phyloP scores from a whole-genome alignment of 129 eudicot species.

The carrot (Daucus carota) region DH1_v3.0 NC_030389.2:4668501-4669000 shows the following conservation, averaged over 20 bases:
- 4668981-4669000: not conserved
- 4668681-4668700: slow-evolving; percentile 42
- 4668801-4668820: not conserved
- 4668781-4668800: not conserved
- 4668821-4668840: not conserved
- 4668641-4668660: slow-evolving; percentile 91
- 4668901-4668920: not conserved
- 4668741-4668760: not conserved
- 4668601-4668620: slow-evolving; percentile 82
- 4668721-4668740: not conserved
- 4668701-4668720: not conserved
- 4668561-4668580: not conserved
- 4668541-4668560: slow-evolving; percentile 1
- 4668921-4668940: not conserved
- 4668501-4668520: slow-evolving; percentile 96
- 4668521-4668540: slow-evolving; percentile 19
- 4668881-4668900: not conserved
- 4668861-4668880: not conserved
- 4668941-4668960: not conserved
- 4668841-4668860: not conserved
- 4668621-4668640: slow-evolving; percentile 94
- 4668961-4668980: not conserved
- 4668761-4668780: not conserved
- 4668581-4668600: slow-evolving; percentile 18
- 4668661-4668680: slow-evolving; percentile 58